Evolutionary conservation across 176 grass and related monocot genomes (phyloP).

Genomic region (Saccharum officinarum): DNA sequence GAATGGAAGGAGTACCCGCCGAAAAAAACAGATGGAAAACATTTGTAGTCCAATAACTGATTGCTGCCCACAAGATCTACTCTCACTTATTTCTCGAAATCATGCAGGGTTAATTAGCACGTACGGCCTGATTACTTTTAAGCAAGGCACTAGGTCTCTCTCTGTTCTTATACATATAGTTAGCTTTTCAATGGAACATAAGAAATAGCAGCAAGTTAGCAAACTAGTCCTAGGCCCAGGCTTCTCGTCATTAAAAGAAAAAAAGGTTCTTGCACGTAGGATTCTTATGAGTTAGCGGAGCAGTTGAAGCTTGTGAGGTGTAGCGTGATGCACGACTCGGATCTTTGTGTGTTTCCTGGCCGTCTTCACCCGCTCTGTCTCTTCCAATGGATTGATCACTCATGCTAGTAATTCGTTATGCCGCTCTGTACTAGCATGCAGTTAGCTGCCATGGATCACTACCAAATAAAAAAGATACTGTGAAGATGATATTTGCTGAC

Average conservation of each 20-base stretch:
- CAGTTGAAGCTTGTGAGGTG: slow-evolving; percentile 19
- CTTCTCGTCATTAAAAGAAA: background rate
- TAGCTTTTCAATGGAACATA: too few species aligned
- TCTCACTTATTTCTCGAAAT: too few species aligned
- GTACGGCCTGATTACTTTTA: too few species aligned
- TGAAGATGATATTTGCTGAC: background rate
- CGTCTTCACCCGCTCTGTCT: slow-evolving; percentile 6
- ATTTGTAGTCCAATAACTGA: too few species aligned
- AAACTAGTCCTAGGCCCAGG: background rate
- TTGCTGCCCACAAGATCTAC: too few species aligned
- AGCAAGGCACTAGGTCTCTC: too few species aligned
- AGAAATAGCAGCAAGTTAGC: too few species aligned
- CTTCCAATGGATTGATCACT: background rate
- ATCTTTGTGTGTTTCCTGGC: slow-evolving; percentile 20
- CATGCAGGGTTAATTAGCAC: too few species aligned
- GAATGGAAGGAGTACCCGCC: too few species aligned
- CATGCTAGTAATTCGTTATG: background rate
- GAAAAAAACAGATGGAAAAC: too few species aligned
- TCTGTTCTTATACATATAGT: too few species aligned
- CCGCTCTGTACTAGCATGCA: background rate
- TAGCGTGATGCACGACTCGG: slow-evolving; percentile 23
- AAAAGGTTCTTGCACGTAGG: background rate
- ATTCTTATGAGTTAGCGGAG: slow-evolving; percentile 7
- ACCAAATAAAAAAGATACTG: background rate
- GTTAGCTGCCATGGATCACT: background rate